These are phyloP conservation scores for Xerocomus potaroensis DNA, from an alignment of 768 basidiomycete species.

Conservation along the genomic window DNA sequence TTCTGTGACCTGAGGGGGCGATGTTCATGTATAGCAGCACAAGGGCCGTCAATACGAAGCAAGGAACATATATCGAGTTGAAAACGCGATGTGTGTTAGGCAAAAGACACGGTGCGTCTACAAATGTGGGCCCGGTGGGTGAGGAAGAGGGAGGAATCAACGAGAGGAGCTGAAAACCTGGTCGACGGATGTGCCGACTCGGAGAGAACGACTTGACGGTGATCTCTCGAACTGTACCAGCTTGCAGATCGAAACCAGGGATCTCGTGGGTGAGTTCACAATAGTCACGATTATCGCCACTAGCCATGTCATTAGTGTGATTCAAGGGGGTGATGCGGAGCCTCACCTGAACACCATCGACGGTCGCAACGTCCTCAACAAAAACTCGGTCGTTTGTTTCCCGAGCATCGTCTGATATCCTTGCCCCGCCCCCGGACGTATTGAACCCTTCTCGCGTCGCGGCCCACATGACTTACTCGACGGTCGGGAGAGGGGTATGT, in stretches of 20 bases:
- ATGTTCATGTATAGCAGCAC: slow-evolving; percentile 44
- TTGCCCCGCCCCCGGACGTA: slow-evolving; percentile 70
- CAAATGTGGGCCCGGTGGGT: slow-evolving; percentile 41
- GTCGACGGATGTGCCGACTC: slow-evolving; percentile 62
- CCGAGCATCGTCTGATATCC: slow-evolving; percentile 84
- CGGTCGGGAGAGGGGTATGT: slow-evolving; percentile 80
- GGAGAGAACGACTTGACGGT: slow-evolving; percentile 88
- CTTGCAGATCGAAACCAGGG: slow-evolving; percentile 20
- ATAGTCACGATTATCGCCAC: slow-evolving; percentile 90
- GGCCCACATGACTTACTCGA: slow-evolving; percentile 77
- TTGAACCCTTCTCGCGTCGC: slow-evolving; percentile 64
- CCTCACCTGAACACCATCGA: slow-evolving; percentile 67
- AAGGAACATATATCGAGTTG: slow-evolving; percentile 58
- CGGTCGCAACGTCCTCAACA: slow-evolving; percentile 67
- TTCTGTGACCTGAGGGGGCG: slow-evolving; percentile 15
- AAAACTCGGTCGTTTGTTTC: slow-evolving; percentile 69
- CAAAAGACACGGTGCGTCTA: slow-evolving; percentile 71
- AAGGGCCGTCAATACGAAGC: slow-evolving; percentile 50
- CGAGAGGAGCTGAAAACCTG: slow-evolving; percentile 85
- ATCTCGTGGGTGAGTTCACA: slow-evolving; percentile 67
- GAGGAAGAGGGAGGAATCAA: slow-evolving; percentile 40
- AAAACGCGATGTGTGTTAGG: slow-evolving; percentile 68
- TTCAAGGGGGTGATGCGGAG: background rate
- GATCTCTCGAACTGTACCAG: slow-evolving; percentile 57
- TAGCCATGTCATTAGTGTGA: slow-evolving; percentile 22